phyloP scores from a whole-genome alignment of 2,329 filamentous ascomycete genomes.

The Fusarium veterinarium region DNA sequence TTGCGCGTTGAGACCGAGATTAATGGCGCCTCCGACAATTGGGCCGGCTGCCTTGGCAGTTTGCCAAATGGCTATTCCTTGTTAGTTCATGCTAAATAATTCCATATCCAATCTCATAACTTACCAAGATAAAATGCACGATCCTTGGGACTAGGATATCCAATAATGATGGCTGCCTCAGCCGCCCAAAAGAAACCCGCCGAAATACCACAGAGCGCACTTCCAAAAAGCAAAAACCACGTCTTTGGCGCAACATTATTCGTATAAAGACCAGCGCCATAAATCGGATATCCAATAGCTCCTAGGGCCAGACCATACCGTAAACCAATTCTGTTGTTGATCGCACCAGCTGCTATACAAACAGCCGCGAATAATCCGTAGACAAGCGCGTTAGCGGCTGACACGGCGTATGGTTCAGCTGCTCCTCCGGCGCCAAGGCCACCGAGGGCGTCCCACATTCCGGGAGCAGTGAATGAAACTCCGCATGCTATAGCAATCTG shows the following conservation, averaged over 20 bases:
- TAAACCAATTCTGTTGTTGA: conserved; percentile 2
- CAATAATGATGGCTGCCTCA: conserved; percentile 54
- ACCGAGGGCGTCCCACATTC: conserved; percentile 44
- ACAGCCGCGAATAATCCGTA: conserved; percentile 18
- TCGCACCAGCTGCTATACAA: conserved; percentile 18
- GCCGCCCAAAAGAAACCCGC: conserved; percentile 52
- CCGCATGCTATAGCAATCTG: conserved; percentile 34
- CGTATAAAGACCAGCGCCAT: conserved; percentile 18
- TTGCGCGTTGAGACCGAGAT: conserved; percentile 68
- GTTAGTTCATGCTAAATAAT: background rate
- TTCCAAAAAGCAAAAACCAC: conserved; percentile 28
- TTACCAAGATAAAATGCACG: conserved; percentile 20
- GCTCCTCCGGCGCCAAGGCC: conserved; percentile 57
- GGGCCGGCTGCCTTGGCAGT: conserved; percentile 63
- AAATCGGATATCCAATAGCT: conserved; percentile 15
- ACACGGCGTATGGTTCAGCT: conserved; percentile 66
- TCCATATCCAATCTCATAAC: accelerated
- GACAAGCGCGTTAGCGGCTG: conserved; percentile 10
- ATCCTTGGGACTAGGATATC: conserved; percentile 17
- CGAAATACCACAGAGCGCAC: conserved; percentile 55
- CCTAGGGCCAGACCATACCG: conserved; percentile 5
- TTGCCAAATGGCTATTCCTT: conserved; percentile 70
- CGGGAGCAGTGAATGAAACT: conserved; percentile 41
- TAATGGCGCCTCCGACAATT: conserved; percentile 71
- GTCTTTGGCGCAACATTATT: conserved; percentile 41